These are phyloP conservation scores for Grifola frondosa DNA, from an alignment of 1,284 basidiomycete genomes.

Conservation along the genomic window DNA sequence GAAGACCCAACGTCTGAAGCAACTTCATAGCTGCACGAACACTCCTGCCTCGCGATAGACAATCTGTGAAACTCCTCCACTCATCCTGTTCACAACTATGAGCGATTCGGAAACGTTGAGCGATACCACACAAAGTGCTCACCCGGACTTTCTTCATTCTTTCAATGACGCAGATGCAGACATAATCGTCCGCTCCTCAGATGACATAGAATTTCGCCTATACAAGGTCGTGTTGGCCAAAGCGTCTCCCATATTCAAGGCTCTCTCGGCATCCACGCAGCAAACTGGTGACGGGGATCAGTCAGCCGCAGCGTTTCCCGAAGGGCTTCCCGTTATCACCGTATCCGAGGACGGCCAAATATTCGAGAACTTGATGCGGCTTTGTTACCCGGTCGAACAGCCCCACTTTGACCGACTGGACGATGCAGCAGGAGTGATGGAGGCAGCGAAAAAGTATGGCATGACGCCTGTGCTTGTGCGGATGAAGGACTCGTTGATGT, in stretches of 20 bases:
- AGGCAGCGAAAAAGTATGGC: constrained; percentile 6
- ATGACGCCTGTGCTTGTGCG: background rate
- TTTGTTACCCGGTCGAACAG: constrained; percentile 3
- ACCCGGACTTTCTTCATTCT: too few relatives aligned
- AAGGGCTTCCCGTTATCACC: too few relatives aligned
- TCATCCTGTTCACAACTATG: too few relatives aligned
- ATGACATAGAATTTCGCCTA: constrained; percentile 13
- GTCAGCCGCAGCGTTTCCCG: too few relatives aligned
- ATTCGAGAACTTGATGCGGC: background rate
- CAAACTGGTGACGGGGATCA: background rate
- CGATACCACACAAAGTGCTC: too few relatives aligned
- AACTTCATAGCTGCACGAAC: too few relatives aligned
- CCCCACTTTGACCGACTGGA: background rate
- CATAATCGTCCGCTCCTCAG: constrained; percentile 4
- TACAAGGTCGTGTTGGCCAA: constrained; percentile 14
- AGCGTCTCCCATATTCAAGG: constrained; percentile 9
- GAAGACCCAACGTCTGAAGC: too few relatives aligned
- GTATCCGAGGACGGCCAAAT: constrained; percentile 2
- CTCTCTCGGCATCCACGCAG: constrained; percentile 3
- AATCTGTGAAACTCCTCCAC: too few relatives aligned
- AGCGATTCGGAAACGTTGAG: too few relatives aligned
- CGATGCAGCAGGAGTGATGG: background rate
- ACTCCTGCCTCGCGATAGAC: too few relatives aligned
- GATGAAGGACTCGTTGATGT: constrained; percentile 1
- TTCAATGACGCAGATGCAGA: constrained; percentile 6